Evolutionary conservation across 2,329 filamentous ascomycete species (phyloP), one percentile per base, ranked within the genome.

Genomic region (Karstenula rhodostoma): DNA sequence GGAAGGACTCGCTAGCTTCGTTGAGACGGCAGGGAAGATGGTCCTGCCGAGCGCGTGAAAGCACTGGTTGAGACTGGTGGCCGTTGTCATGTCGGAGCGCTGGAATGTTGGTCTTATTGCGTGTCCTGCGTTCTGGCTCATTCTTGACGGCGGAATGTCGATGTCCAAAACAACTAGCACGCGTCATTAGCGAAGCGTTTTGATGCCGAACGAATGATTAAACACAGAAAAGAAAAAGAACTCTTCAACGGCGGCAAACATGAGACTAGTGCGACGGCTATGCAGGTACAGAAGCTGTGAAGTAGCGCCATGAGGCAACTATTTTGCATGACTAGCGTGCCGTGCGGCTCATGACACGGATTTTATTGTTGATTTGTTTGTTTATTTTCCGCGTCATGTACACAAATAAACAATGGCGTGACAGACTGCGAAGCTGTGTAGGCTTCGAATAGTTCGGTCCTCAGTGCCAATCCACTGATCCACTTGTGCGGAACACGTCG

Each of bases 31-130:
- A 22, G 42, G 42, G 42, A 6, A 13, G 12, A 19, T 48, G 46
- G n/a, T 27, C 15, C 9, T n/a, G 25, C 25, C 25, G 23, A 48
- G 46, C 10, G 27, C 25, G 23, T 54, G 5, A 29, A 27, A 48
- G 40, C 25, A 48, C 35, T 57, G 54, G 54, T 12, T 42, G 50
- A 37, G 17, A 42, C 2, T 3, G 15, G 15, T 23, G 13, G 50
- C 15, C n/a, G 19, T 53, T 33, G 29, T 22, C 29, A 35, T 47
- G 44, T 29, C 37, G 4, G 9, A 13, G 3, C 15, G 37, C 23
- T 53, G 50, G 50, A 42, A 53, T 53, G 50, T n/a, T 25, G 22
- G 17, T 25, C 19, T 40, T 19, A 53, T 53, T 53, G 29, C 50
- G 33, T 47, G 44, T 29, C 8, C 19, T 23, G 33, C 33, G 33